Evolutionary conservation across 2,329 filamentous ascomycete species (phyloP).

Genomic region (Sphaerulina musiva): DNA sequence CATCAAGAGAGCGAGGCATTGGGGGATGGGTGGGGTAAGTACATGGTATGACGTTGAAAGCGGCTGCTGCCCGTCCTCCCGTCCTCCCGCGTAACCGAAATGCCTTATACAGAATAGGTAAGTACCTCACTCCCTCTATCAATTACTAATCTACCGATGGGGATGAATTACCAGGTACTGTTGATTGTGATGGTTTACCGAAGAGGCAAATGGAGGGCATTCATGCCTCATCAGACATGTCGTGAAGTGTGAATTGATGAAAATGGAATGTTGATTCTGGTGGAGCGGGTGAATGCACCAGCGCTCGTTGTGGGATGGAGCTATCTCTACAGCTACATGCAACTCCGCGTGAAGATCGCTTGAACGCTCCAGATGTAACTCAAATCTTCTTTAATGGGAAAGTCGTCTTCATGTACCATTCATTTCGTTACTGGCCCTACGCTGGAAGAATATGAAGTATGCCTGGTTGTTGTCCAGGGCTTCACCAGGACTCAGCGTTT

Average conservation of each 20-base stretch:
- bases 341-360: neutral
- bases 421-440: constrained; percentile 14
- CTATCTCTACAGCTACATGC: neutral
- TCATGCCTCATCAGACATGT: too few relatives aligned
- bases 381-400: neutral
- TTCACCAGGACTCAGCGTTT: constrained; percentile 36
- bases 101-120: neutral
- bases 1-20: neutral
- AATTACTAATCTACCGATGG: too few relatives aligned
- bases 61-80: neutral
- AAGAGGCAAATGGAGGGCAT: too few relatives aligned
- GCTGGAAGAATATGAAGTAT: constrained; percentile 57
- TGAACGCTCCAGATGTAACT: constrained; percentile 4
- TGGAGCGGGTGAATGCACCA: neutral
- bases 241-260: too few relatives aligned
- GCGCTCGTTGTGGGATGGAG: neutral
- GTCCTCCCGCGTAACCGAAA: neutral
- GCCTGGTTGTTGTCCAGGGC: constrained; percentile 55
- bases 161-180: too few relatives aligned
- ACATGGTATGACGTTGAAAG: constrained; percentile 1
- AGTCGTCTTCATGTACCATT: neutral
- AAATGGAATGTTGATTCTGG: too few relatives aligned
- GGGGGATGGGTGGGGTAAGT: neutral
- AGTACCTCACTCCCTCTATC: too few relatives aligned
- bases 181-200: too few relatives aligned